phyloP scores from a whole-genome alignment of 2,329 filamentous ascomycete genomes.

The Parasarocladium wereldwijsianum region DNA sequence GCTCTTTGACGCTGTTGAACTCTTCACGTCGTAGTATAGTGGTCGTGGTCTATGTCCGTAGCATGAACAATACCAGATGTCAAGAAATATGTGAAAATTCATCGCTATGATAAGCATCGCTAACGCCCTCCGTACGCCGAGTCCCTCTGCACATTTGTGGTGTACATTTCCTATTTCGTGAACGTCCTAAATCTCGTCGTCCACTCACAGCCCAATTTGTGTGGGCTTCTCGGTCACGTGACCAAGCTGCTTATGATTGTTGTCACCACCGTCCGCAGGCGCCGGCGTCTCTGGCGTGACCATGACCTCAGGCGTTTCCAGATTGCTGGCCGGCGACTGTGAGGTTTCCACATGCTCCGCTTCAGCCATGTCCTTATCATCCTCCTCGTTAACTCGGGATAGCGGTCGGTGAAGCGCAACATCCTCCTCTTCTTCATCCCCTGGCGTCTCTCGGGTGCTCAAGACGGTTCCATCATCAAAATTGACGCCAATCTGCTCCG shows the following conservation, averaged over 20 bases:
- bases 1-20: conserved; percentile 2
- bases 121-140: too few relatives aligned
- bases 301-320: conserved; percentile 25
- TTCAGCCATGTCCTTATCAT: conserved; percentile 19
- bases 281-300: conserved; percentile 36
- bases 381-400: conserved; percentile 21
- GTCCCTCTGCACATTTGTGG: too few relatives aligned
- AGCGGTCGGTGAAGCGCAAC: conserved; percentile 13
- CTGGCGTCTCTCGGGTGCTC: conserved; percentile 14
- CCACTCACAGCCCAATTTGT: conserved; percentile 20
- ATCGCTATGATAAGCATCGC: too few relatives aligned
- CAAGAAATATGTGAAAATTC: too few relatives aligned
- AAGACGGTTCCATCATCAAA: conserved; percentile 30
- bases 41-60: too few relatives aligned
- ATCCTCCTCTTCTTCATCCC: conserved; percentile 10
- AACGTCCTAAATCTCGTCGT: too few relatives aligned
- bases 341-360: conserved; percentile 15
- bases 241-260: conserved; percentile 29
- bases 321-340: conserved; percentile 5
- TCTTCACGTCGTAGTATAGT: background rate
- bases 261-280: conserved; percentile 15
- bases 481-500: conserved; percentile 63
- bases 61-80: too few relatives aligned
- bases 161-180: too few relatives aligned
- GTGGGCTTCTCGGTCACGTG: conserved; percentile 19